These are phyloP conservation scores for Oryza officinalis DNA, from an alignment of 176 grass and related monocot species.

Conservation along the genomic window DNA sequence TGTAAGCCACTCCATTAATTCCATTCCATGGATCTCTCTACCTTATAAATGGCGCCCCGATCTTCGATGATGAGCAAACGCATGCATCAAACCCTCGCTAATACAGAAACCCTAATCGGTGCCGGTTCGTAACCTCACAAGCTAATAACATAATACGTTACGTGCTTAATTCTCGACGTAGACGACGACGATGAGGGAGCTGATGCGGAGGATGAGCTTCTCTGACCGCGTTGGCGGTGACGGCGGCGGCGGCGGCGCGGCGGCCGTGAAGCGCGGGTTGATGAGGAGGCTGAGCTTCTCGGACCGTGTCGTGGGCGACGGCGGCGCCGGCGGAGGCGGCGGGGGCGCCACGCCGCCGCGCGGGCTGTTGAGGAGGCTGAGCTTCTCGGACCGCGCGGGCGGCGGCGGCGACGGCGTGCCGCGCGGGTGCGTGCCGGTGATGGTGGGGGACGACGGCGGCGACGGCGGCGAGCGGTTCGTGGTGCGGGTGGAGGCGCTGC, in stretches of 20 bases:
- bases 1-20: not conserved
- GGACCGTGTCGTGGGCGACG: not conserved
- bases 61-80: not conserved
- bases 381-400: constrained; percentile 42
- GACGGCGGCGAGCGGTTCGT: constrained; percentile 48
- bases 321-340: too few relatives aligned
- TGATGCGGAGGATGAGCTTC: constrained; percentile 33
- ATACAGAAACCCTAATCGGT: too few relatives aligned
- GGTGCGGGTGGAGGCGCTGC: constrained; percentile 61
- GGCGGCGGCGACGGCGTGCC: constrained; percentile 38
- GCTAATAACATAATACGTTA: too few relatives aligned
- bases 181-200: constrained; percentile 33
- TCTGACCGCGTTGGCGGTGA: not conserved
- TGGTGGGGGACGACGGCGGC: constrained; percentile 40
- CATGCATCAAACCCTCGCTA: not conserved
- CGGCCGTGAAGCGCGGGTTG: too few relatives aligned
- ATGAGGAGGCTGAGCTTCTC: not conserved
- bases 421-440: constrained; percentile 67
- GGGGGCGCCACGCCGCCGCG: too few relatives aligned
- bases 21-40: not conserved
- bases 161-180: not conserved
- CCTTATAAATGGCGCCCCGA: not conserved
- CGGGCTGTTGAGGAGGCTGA: constrained; percentile 6
- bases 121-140: too few relatives aligned
- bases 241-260: too few relatives aligned